A percentile compares a stretch with the other conserved stretches of the same genome.
Evolutionary conservation across 1,284 basidiomycete genomes (phyloP).

Genomic region (Xerocomus amazonicus): DNA sequence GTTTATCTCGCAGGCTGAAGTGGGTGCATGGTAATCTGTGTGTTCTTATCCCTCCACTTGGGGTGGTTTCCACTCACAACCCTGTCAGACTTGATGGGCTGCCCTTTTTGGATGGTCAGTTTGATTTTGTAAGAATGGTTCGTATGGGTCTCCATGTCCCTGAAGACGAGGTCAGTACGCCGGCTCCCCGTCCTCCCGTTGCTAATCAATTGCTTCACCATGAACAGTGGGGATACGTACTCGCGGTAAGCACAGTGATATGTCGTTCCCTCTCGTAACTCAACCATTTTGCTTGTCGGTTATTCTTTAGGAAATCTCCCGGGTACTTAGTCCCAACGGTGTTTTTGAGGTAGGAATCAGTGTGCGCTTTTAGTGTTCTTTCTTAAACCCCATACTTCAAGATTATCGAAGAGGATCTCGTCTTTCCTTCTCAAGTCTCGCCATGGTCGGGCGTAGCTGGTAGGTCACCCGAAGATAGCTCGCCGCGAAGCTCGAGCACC

Average conservation of each 20-base stretch:
- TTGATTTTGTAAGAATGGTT: slow-evolving; percentile 63
- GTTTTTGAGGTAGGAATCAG: slow-evolving; percentile 54
- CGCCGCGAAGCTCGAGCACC: slow-evolving; percentile 30
- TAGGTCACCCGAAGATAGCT: slow-evolving; percentile 21
- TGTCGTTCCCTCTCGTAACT: slow-evolving; percentile 13
- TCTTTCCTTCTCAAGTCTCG: slow-evolving; percentile 53
- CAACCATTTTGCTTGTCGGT: slow-evolving; percentile 5
- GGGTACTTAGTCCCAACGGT: slow-evolving; percentile 58
- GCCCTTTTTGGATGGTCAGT: slow-evolving; percentile 53
- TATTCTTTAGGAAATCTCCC: slow-evolving; percentile 53
- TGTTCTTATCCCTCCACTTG: background rate
- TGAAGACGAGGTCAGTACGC: slow-evolving; percentile 56
- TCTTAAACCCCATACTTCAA: slow-evolving; percentile 27
- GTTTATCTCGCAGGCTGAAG: slow-evolving; percentile 47
- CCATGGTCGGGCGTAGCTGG: slow-evolving; percentile 8
- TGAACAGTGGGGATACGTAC: slow-evolving; percentile 46
- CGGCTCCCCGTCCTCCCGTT: slow-evolving; percentile 1
- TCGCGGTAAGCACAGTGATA: slow-evolving; percentile 39
- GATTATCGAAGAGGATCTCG: slow-evolving; percentile 69
- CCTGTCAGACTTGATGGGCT: slow-evolving; percentile 52
- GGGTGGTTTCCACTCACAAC: slow-evolving; percentile 3
- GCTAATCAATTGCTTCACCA: slow-evolving; percentile 14
- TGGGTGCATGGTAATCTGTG: slow-evolving; percentile 72
- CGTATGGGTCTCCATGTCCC: slow-evolving; percentile 64
- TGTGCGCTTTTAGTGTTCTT: background rate